phyloP scores from a whole-genome alignment of 768 basidiomycete genomes.

The Russula foetens region DNA sequence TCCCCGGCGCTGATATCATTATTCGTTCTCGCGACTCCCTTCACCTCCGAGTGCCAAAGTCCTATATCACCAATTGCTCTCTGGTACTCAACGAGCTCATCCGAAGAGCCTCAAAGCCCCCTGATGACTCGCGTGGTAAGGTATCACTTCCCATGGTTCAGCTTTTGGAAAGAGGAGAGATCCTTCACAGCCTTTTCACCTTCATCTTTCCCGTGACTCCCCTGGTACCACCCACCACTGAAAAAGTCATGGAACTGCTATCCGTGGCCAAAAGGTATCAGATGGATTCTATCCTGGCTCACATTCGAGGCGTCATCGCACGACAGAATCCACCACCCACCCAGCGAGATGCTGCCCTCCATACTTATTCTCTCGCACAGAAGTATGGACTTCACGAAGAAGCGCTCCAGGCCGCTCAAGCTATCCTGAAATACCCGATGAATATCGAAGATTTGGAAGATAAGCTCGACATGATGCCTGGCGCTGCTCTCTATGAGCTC shows the following conservation, averaged over 20 bases:
- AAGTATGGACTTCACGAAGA: not conserved
- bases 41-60: not conserved
- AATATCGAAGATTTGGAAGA: not conserved
- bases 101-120: not conserved
- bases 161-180: not conserved
- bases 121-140: not conserved
- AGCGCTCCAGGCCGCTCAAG: not conserved
- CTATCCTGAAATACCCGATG: not conserved
- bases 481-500: not conserved
- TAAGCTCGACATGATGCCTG: not conserved
- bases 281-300: not conserved
- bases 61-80: not conserved
- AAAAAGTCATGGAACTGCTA: not conserved
- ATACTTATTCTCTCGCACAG: not conserved
- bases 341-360: not conserved
- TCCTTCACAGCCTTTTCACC: conserved; percentile 2
- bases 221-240: not conserved
- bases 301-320: not conserved
- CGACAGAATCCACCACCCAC: not conserved
- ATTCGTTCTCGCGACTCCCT: not conserved
- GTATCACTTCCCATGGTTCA: not conserved
- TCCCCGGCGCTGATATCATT: not conserved
- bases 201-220: not conserved
- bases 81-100: not conserved
- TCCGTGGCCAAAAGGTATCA: not conserved